Evolutionary conservation across 1,284 basidiomycete genomes (phyloP), one percentile per base, ranked within the genome.

Genomic region (Ustilago curta): DNA sequence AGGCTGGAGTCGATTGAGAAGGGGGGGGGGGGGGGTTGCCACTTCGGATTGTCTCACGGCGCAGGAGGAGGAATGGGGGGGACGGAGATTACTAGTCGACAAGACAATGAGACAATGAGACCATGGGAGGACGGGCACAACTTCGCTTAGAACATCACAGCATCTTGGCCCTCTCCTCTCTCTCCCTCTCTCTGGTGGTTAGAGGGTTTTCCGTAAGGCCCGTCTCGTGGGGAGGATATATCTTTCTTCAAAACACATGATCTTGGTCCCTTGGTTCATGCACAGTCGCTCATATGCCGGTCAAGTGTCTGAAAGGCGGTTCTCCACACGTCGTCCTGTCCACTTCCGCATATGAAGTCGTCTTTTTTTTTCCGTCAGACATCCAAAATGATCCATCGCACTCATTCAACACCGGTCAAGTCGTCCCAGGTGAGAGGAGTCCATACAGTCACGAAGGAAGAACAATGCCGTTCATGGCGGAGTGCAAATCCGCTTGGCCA

Each of bases 231-330:
- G 35, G 35, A 16, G 11, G 18, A 51, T 51, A 23, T 25, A 40
- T 40, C 35, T 51, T 43, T 29, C 32, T 43, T 50, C 61, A 70
- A 70, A 65, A 70, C 68, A 61, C 62, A 65, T 70, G 68, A 70
- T 54, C 54, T 58, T 70, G 49, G 43, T 25, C 61, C 39, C 35
- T 60, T 54, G n/a, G 14, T 53, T 49, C 55, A 59, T 63, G 66
- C 66, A 43, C 29, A 4, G 14, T 37, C 35, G 14, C 16, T 39
- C 59, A 69, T 52, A 59, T 54, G 51, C 56, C 59, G 59, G 51
- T 57, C 39, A 11, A 43, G 32, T 49, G n/a, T 37, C 48, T 39
- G 23, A 35, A n/a, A 25, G 35, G 44, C 21, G 9, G 14, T 18
- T 7, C 48, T 37, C 48, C n/a, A 27, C 31, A 18, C n/a, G n/a